Evolutionary conservation across 495 filamentous ascomycete species (phyloP).

Genomic region (Neurospora pannonica): DNA sequence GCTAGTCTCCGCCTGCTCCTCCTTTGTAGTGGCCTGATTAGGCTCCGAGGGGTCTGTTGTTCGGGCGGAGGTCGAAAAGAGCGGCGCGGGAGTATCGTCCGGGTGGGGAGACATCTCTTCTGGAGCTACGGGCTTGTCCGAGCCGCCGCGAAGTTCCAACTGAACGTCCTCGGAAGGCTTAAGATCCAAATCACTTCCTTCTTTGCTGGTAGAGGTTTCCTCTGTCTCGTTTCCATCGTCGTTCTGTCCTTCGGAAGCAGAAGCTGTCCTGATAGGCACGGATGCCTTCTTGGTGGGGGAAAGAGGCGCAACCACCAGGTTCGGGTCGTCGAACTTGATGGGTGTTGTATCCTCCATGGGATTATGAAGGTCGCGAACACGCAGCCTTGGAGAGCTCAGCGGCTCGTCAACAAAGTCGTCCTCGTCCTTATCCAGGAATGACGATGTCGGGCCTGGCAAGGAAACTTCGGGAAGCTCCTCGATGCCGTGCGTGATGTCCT

Average conservation of each 20-base stretch:
- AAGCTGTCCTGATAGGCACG: neutral
- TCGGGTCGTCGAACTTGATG: constrained; percentile 29
- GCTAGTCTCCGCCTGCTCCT: constrained; percentile 2
- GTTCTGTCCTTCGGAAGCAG: neutral
- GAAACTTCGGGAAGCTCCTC: constrained; percentile 39
- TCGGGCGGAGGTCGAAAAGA: constrained; percentile 36
- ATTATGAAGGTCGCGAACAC: constrained; percentile 25
- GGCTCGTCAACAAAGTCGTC: constrained; percentile 67
- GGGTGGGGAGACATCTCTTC: constrained; percentile 41
- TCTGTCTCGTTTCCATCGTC: neutral
- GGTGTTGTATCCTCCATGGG: neutral
- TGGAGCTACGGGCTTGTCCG: neutral
- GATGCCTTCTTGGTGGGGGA: constrained; percentile 36
- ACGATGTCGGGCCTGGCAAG: constrained; percentile 19
- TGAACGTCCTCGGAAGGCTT: neutral
- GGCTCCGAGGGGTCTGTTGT: neutral
- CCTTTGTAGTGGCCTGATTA: neutral
- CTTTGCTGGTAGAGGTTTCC: neutral
- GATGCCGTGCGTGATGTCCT: constrained; percentile 47
- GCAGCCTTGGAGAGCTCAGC: constrained; percentile 47
- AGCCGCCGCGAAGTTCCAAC: neutral
- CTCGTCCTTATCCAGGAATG: constrained; percentile 46
- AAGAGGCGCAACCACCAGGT: constrained; percentile 39
- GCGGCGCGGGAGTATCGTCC: constrained; percentile 59
- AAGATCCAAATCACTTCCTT: neutral